Evolutionary conservation across 1,284 basidiomycete species (phyloP), one percentile per base, ranked within the genome.

Genomic region (Ceratobasidium papillatum): DNA sequence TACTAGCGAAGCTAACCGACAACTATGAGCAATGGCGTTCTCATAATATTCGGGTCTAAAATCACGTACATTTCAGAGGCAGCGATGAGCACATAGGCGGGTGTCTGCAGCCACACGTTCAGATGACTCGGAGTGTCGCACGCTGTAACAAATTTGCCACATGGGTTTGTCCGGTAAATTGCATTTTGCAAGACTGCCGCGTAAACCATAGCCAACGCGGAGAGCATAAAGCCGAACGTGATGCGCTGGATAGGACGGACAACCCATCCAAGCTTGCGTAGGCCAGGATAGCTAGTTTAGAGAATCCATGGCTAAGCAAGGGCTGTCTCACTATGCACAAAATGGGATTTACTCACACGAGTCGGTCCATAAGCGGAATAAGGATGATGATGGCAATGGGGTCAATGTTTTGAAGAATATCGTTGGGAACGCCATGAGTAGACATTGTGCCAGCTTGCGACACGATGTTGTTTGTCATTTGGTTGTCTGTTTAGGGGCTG

Each of bases 231-330:
- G 11, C 95, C 95, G 36, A 86, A 84, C 0, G 89, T 86, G 77
- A 96, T 93, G 79, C 88, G 91, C 82, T 89, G 91, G 76, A 95
- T 83, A 0, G 93, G 87, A 22, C 86, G 88, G 80, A 95, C 93
- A 81, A 88, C 88, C 82, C 92, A 83, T 8, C 90, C 89, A 5
- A 81, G 76, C 65, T 88, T 87, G n/a, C 87, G 86, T 11, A 95
- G 83, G n/a, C 81, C 84, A 19, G 94, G 94, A 83, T 96, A 96
- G 78, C 68, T 72, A 12, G 27, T 32, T 38, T 7, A 19, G 25
- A 25, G 25, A 5, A 30, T 9, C n/a, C n/a, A n/a, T n/a, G n/a
- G n/a, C n/a, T n/a, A n/a, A n/a, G n/a, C n/a, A n/a, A n/a, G n/a
- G n/a, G n/a, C n/a, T n/a, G n/a, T n/a, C n/a, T n/a, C n/a, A n/a